A percentile compares a stretch with the other conserved stretches of the same genome.
phyloP scores from a whole-genome alignment of 1,284 basidiomycete species.

The Sanghuangporus weigelae region DNA sequence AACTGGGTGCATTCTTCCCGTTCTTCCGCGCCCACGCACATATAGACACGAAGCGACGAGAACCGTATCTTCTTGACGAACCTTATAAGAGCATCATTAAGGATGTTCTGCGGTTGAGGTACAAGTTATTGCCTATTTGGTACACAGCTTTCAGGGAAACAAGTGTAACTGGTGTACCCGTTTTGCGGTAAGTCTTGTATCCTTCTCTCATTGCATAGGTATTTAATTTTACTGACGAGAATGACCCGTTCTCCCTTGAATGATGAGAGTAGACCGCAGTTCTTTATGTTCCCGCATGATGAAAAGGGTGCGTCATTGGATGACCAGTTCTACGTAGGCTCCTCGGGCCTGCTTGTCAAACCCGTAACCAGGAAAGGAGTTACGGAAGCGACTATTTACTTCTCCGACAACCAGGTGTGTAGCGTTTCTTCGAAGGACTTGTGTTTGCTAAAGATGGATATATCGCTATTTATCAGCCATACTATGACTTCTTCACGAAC shows the following conservation, averaged over 20 bases:
- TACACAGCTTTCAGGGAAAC: constrained; percentile 94
- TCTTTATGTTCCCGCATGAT: constrained; percentile 88
- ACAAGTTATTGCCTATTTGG: constrained; percentile 89
- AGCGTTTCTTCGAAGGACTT: background rate
- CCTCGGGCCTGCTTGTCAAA: constrained; percentile 87
- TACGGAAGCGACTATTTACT: constrained; percentile 72
- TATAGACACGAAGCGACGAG: constrained; percentile 95
- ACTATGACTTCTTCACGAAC: constrained; percentile 90
- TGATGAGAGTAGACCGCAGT: constrained; percentile 74
- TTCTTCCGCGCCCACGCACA: constrained; percentile 99
- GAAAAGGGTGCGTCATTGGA: constrained; percentile 81
- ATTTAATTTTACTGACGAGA: background rate
- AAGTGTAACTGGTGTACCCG: constrained; percentile 72
- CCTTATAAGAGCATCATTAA: constrained; percentile 82
- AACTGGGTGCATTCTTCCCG: constrained; percentile 90
- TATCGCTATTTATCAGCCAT: constrained; percentile 50
- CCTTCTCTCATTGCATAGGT: background rate
- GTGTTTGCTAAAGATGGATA: background rate
- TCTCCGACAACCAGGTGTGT: constrained; percentile 80
- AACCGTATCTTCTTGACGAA: constrained; percentile 90
- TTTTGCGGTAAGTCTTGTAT: constrained; percentile 55
- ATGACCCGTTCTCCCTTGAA: background rate
- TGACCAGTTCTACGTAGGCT: constrained; percentile 92
- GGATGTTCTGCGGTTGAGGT: constrained; percentile 79
- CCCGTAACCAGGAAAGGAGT: constrained; percentile 80